A percentile compares a stretch with the other conserved stretches of the same genome.
Evolutionary conservation across 805 yeast genomes (phyloP).

Genomic region (Lipomyces orientalis): DNA sequence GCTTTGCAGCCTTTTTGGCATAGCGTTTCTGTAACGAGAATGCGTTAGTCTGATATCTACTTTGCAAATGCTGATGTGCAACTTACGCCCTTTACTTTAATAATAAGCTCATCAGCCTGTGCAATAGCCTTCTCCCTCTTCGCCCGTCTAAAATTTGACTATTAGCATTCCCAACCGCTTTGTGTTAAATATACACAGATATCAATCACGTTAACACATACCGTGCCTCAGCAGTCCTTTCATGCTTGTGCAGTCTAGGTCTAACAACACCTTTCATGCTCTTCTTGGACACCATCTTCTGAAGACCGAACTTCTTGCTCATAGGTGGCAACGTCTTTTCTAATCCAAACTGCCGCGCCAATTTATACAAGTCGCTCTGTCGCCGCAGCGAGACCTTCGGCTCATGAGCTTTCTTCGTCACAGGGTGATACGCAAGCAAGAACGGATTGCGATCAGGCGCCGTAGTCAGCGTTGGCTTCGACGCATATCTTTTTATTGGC

Average conservation of each 20-base stretch:
- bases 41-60: neutral
- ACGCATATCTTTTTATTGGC: constrained; percentile 64
- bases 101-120: constrained; percentile 26
- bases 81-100: constrained; percentile 31
- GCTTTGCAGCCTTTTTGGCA: constrained; percentile 14
- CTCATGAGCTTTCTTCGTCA: constrained; percentile 69
- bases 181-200: neutral
- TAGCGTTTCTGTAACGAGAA: constrained; percentile 19
- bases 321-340: constrained; percentile 70
- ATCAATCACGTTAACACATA: constrained; percentile 1
- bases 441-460: constrained; percentile 79
- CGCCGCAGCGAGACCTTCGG: constrained; percentile 76
- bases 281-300: constrained; percentile 25
- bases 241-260: constrained; percentile 28
- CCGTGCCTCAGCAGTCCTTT: constrained; percentile 16
- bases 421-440: constrained; percentile 74
- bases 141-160: constrained; percentile 19
- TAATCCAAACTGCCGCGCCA: constrained; percentile 74
- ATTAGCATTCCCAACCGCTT: neutral
- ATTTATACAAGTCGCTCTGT: constrained; percentile 73
- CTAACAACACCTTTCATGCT: constrained; percentile 27
- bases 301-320: constrained; percentile 46
- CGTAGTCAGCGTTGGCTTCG: constrained; percentile 60
- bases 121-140: constrained; percentile 29
- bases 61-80: neutral